These are phyloP conservation scores for Fistulifera solaris DNA, from an alignment of 108 stramenopile species.

Conservation along the genomic window DNA sequence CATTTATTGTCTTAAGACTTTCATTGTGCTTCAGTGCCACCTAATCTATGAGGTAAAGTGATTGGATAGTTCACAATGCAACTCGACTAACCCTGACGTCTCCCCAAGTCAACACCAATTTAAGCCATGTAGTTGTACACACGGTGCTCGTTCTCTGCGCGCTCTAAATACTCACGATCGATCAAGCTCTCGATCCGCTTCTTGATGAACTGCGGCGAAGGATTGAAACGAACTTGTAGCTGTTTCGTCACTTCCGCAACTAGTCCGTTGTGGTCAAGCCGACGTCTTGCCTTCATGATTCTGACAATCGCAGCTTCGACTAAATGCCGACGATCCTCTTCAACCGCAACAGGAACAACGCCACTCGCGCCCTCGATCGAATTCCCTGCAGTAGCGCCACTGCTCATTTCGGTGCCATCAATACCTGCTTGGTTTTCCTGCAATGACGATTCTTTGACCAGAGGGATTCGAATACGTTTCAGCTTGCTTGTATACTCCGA, in stretches of 20 bases:
- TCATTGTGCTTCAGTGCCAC: too few relatives aligned
- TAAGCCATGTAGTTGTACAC: slow-evolving; percentile 86
- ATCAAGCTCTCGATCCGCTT: slow-evolving; percentile 94
- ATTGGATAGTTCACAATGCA: too few relatives aligned
- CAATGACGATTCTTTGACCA: slow-evolving; percentile 75
- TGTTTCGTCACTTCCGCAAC: slow-evolving; percentile 88
- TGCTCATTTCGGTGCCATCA: slow-evolving; percentile 14
- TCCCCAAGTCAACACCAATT: neutral
- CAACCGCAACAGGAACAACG: slow-evolving; percentile 63
- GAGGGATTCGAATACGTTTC: slow-evolving; percentile 82
- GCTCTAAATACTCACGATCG: slow-evolving; percentile 95
- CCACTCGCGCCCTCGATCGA: slow-evolving; percentile 25
- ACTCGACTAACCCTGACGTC: too few relatives aligned
- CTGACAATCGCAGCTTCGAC: slow-evolving; percentile 94
- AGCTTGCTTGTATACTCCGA: slow-evolving; percentile 78
- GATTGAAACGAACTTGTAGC: slow-evolving; percentile 74
- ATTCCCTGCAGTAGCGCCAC: slow-evolving; percentile 11
- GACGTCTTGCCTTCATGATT: slow-evolving; percentile 96
- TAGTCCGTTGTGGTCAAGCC: slow-evolving; percentile 88
- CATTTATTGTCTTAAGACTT: too few relatives aligned
- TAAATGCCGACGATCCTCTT: slow-evolving; percentile 86
- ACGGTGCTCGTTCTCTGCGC: slow-evolving; percentile 73
- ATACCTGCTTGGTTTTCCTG: slow-evolving; percentile 5
- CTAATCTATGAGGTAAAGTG: too few relatives aligned
- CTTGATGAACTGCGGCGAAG: slow-evolving; percentile 88